Evolutionary conservation across 768 basidiomycete genomes (phyloP), one percentile per base, ranked within the genome.

Genomic region (Suillus sp.): DNA sequence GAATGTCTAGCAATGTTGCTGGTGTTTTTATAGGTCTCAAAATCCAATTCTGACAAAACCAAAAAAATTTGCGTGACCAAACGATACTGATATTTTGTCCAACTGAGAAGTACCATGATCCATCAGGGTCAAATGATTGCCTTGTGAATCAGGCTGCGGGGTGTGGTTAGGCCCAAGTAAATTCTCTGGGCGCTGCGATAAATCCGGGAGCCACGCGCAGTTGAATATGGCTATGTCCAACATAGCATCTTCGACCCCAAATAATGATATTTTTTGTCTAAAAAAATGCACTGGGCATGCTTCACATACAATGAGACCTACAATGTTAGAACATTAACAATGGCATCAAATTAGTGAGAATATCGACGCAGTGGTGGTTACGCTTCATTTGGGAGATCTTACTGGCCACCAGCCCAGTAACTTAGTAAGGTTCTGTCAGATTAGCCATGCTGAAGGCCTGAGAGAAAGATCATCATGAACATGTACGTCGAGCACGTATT

Each of bases 21-120:
- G 11, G 47, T 53, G 45, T n/a, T 53, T 50, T 53, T 60, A 60
- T 60, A 60, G 59, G 16, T 35, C 30, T 60, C 30, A 40, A 34
- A 53, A 16, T 8, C 4, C 9, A 48, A 16, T 47, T 22, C 30
- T 35, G 43, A 32, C 11, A 8, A 45, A 16, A 30, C 40, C 20
- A n/a, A 43, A 14, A 45, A 14, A 45, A 45, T 14, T 20, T 20
- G 42, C 25, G 59, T 47, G 42, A 43, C 27, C 18, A 30, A 32
- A 20, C 11, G n/a, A 22, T 22, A 5, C 32, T 35, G 53, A 35
- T 20, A 22, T 30, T n/a, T n/a, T 22, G 53, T 54, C n/a, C n/a
- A 8, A 13, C 32, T 20, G 53, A 54, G 32, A 22, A 35, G n/a
- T n/a, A n/a, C n/a, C n/a, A n/a, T n/a, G n/a, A n/a, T n/a, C n/a